Conservation (phyloP, 2,329 filamentous ascomycete genomes). For the Malbranchea zuffiana region DNA sequence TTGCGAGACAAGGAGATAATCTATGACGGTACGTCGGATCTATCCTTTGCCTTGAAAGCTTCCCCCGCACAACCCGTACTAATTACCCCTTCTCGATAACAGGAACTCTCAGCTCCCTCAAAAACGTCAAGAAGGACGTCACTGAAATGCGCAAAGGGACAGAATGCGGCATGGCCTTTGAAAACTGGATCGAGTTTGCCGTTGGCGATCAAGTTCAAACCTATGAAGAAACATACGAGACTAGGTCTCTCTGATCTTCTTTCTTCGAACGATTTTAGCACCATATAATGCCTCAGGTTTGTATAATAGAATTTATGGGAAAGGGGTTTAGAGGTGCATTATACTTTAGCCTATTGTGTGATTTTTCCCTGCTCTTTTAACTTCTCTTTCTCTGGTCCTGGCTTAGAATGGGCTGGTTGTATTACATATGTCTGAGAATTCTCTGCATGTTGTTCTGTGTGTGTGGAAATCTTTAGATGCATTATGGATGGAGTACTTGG, state of each 20-base stretch:
- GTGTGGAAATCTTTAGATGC: too few relatives aligned
- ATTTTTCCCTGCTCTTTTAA: too few relatives aligned
- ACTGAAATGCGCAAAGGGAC: constrained; percentile 78
- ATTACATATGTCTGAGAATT: too few relatives aligned
- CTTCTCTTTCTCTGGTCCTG: too few relatives aligned
- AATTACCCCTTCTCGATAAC: constrained; percentile 6
- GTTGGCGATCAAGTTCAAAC: constrained; percentile 78
- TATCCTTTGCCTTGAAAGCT: not conserved
- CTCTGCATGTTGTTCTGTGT: too few relatives aligned
- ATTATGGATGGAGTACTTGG: too few relatives aligned
- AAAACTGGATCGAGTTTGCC: constrained; percentile 64
- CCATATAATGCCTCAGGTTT: too few relatives aligned
- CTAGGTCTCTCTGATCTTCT: constrained; percentile 40
- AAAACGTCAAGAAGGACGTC: constrained; percentile 87
- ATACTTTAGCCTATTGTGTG: too few relatives aligned
- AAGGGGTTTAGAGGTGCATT: too few relatives aligned
- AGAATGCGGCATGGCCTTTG: constrained; percentile 88
- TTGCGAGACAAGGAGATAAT: constrained; percentile 58
- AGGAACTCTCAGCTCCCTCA: constrained; percentile 73
- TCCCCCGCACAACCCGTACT: not conserved
- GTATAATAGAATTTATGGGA: too few relatives aligned
- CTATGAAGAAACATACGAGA: constrained; percentile 68
- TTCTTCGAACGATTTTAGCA: too few relatives aligned
- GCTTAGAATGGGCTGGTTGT: too few relatives aligned
- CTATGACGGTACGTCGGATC: constrained; percentile 61